Base-by-base conservation (phyloP, 805 yeast genomes). In the Kodamaea kaohsiungensis region DNA sequence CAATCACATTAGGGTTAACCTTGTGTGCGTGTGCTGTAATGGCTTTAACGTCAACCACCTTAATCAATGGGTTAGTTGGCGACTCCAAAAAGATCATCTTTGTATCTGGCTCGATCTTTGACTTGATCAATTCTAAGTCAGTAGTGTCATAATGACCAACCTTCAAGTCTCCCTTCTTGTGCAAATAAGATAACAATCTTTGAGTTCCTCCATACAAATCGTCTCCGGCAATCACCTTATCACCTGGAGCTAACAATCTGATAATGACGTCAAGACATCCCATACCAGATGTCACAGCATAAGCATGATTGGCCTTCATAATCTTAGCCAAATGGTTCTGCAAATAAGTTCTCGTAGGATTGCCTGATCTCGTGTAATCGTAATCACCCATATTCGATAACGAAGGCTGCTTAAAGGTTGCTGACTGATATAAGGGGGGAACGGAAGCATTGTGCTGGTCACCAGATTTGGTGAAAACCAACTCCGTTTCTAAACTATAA, bases 141-240 rank as follows among this genome's bases (percentile, higher is more conserved):
- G 97, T 88, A 25, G 97, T 91, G 68, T 92, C 97, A 53, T 86
- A 82, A 67, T 92, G 96, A 54, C 77, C 76, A 19, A 90, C 88
- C 25, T 78, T 79, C 54, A 91, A 76, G 58, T 84, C 86, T 17
- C 85, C 86, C 65, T 83, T 84, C 45, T 78, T 79, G 63, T 82
- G 76, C 63, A 90, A 71, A 65, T 85, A 89, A 10, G 90, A 88
- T 61, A 92, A 80, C 60, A 92, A 78, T 63, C 98, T 80, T 70
- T 92, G 89, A 35, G 96, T 87, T 35, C 98, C 98, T 52, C 98
- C 98, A 66, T 92, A 92, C 58, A 92, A 80, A 67, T 92, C 98
- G 67, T 89, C 95, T 51, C 98, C 98, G 4, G 97, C 96, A 60
- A 92, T 83, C 35, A 92, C 92, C 68, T 89, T 91, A 66, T 89